Conservation (phyloP, 1,284 basidiomycete species). For the Cerrena zonata region DNA sequence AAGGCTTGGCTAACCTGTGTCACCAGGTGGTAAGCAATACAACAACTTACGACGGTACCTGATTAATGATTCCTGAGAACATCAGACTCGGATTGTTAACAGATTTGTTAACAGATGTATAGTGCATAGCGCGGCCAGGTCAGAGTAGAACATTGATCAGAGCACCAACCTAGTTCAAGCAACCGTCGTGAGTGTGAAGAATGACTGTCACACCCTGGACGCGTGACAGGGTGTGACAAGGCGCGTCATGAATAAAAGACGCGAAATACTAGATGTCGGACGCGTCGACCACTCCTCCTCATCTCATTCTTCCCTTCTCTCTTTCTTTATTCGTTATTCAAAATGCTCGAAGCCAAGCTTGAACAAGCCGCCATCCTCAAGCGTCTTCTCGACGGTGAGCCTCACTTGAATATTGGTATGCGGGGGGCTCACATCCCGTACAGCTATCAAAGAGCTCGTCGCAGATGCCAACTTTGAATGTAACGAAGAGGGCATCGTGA, state of each 20-base stretch:
- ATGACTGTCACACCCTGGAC: too few relatives aligned
- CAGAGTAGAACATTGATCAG: too few relatives aligned
- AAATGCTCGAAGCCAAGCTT: slow-evolving; percentile 87
- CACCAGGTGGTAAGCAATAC: too few relatives aligned
- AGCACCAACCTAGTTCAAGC: too few relatives aligned
- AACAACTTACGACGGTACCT: too few relatives aligned
- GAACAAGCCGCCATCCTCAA: slow-evolving; percentile 80
- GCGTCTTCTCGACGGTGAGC: slow-evolving; percentile 79
- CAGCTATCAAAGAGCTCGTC: slow-evolving; percentile 96
- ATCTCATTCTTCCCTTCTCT: slow-evolving; percentile 8
- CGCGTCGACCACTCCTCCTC: slow-evolving; percentile 12
- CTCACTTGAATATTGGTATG: not conserved
- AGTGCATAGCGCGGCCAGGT: too few relatives aligned
- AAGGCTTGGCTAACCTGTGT: too few relatives aligned
- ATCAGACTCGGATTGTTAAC: too few relatives aligned
- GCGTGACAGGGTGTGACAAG: slow-evolving; percentile 10
- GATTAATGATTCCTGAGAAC: too few relatives aligned
- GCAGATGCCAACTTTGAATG: slow-evolving; percentile 98
- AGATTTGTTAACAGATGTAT: too few relatives aligned
- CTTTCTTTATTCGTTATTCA: slow-evolving; percentile 14
- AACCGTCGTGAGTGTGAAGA: too few relatives aligned
- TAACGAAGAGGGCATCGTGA: slow-evolving; percentile 88
- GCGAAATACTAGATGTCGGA: too few relatives aligned
- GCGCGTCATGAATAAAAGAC: slow-evolving; percentile 1
- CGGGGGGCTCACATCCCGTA: slow-evolving; percentile 13